These are phyloP conservation scores for Xylariomycetidae sp. DNA, from an alignment of 2,329 filamentous ascomycete genomes.

Conservation along the genomic window DNA sequence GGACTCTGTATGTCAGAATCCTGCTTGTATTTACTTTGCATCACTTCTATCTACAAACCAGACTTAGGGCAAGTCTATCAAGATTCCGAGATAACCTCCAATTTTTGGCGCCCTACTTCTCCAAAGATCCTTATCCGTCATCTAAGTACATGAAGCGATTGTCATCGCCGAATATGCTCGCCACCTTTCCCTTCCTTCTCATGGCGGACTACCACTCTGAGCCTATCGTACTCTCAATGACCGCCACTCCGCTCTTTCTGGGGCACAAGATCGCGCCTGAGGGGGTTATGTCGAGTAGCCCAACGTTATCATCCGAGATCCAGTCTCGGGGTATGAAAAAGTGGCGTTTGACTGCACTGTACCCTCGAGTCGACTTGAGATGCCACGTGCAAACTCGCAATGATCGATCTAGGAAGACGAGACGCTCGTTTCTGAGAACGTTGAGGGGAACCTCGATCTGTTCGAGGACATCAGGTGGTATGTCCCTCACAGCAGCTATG, in stretches of 20 bases:
- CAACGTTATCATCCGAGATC: conserved; percentile 11
- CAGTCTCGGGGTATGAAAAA: conserved; percentile 21
- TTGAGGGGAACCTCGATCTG: conserved; percentile 3
- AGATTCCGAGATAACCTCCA: too few species aligned
- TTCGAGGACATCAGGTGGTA: background rate
- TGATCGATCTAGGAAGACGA: conserved; percentile 15
- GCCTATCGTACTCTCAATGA: conserved; percentile 10
- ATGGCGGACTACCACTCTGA: conserved; percentile 15
- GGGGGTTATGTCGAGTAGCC: conserved; percentile 10
- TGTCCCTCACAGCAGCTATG: too few species aligned
- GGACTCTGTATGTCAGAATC: too few species aligned
- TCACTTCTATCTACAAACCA: too few species aligned
- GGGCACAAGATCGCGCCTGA: conserved; percentile 15
- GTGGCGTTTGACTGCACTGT: conserved; percentile 9
- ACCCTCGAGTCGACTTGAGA: conserved; percentile 1
- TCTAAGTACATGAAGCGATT: too few species aligned
- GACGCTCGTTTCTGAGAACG: conserved; percentile 1
- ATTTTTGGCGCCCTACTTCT: too few species aligned
- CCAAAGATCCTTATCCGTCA: too few species aligned
- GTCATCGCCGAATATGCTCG: too few species aligned
- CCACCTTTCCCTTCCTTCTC: too few species aligned
- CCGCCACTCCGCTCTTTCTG: conserved; percentile 13
- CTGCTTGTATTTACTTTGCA: too few species aligned
- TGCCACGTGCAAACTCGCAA: conserved; percentile 14
- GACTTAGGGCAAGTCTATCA: too few species aligned